A percentile compares a stretch with the other conserved stretches of the same genome.
These are phyloP conservation scores for Rubus idaeus DNA, from an alignment of 306 rosid genomes.

Conservation along the genomic window DNA sequence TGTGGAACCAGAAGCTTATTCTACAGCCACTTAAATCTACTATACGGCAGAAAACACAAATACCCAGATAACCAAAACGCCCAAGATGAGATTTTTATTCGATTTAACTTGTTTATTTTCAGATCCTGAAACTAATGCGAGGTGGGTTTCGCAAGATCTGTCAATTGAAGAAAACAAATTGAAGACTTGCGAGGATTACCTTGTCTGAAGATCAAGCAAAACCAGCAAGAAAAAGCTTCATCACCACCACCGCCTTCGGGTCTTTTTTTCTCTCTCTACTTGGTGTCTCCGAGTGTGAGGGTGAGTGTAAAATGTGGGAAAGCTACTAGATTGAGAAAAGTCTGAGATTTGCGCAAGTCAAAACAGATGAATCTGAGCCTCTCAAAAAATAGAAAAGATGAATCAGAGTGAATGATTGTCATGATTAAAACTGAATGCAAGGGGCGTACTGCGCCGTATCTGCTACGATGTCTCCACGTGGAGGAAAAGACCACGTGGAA, in stretches of 20 bases:
- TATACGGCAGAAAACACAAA: conserved; percentile 11
- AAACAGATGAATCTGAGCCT: background rate
- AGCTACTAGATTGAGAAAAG: conserved; percentile 10
- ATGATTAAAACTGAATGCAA: conserved; percentile 4
- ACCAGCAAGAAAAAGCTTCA: conserved; percentile 4
- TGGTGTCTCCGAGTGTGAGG: conserved; percentile 4
- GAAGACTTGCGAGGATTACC: conserved; percentile 10
- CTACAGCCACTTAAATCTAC: conserved; percentile 9
- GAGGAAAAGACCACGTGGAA: conserved; percentile 13
- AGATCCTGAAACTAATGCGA: conserved; percentile 35
- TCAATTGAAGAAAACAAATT: background rate
- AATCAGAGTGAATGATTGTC: background rate
- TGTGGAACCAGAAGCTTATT: conserved; percentile 22
- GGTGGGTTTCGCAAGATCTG: conserved; percentile 36
- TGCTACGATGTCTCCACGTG: conserved; percentile 39
- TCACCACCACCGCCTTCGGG: background rate
- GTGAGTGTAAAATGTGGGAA: conserved; percentile 11
- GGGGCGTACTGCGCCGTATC: conserved; percentile 5
- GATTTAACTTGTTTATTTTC: background rate
- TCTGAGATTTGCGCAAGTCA: background rate
- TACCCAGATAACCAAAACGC: conserved; percentile 43
- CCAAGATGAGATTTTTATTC: conserved; percentile 1
- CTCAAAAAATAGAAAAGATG: too few species aligned
- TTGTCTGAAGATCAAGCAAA: conserved; percentile 25
- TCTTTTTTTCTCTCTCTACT: background rate